Conservation (phyloP, 768 basidiomycete species). For the Russula compacta region DNA sequence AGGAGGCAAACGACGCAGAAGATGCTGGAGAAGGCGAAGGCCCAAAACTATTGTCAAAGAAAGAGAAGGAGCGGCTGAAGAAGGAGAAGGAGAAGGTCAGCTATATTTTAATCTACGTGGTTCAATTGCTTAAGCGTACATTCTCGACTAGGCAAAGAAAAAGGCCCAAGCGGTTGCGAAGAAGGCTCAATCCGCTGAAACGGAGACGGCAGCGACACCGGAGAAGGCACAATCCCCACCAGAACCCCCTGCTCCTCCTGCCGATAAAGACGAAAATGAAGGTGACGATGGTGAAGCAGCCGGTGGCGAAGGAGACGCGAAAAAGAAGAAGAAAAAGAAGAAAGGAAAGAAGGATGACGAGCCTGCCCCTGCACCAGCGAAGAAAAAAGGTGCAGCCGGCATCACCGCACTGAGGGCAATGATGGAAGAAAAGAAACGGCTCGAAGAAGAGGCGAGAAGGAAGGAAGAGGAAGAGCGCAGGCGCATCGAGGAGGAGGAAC, state of each 20-base stretch:
- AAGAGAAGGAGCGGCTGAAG: constrained; percentile 95
- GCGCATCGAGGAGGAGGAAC: constrained; percentile 86
- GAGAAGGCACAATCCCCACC: constrained; percentile 22
- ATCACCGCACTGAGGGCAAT: constrained; percentile 80
- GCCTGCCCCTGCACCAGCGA: constrained; percentile 46
- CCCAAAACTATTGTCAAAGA: constrained; percentile 73
- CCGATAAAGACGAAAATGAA: constrained; percentile 41
- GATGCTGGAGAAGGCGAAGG: constrained; percentile 47
- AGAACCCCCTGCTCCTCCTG: constrained; percentile 23
- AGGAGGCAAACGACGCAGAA: constrained; percentile 31
- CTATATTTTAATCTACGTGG: not conserved
- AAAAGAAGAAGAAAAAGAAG: constrained; percentile 79
- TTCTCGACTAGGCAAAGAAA: constrained; percentile 67
- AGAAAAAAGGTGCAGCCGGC: constrained; percentile 60
- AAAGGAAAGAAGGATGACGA: constrained; percentile 71
- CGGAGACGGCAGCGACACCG: constrained; percentile 19
- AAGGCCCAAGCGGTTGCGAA: constrained; percentile 89
- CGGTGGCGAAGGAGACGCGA: constrained; percentile 36
- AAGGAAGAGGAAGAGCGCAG: constrained; percentile 68
- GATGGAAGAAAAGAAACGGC: constrained; percentile 84
- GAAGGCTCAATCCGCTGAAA: constrained; percentile 36
- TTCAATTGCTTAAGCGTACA: not conserved
- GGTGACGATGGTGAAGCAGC: constrained; percentile 61
- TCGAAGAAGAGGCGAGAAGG: constrained; percentile 75
- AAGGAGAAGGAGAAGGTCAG: constrained; percentile 91